Evolutionary conservation across 352 stramenopile species (phyloP), one percentile per base, ranked within the genome.

Genomic region (Phytophthora niederhauseri): DNA sequence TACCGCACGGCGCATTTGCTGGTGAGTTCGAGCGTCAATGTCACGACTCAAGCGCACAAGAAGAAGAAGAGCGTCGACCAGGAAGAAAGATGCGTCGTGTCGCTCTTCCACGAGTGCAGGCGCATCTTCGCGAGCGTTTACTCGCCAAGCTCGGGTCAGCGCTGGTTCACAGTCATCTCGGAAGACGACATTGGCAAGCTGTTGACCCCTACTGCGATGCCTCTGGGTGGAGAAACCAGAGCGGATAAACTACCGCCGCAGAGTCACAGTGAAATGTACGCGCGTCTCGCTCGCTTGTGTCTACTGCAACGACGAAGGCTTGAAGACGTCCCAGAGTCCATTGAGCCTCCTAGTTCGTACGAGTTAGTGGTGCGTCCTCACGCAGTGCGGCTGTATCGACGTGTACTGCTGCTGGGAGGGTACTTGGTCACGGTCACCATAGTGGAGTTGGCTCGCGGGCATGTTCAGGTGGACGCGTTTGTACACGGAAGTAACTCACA

Each of bases 121-220:
- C 78, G 81, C 34, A 68, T 93, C 24, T 95, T 80, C 51, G 84
- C 91, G 34, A 89, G 64, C 22, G 84, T 73, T 4, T 95, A 95
- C 68, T 82, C 90, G 6, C 86, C 88, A 0, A 61, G 58, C 1
- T 79, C 74, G 5, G 80, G 78, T 45, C 80, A 73, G 24, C 60
- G 76, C 6, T 93, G 86, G 85, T 74, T 87, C 30, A 76, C 75
- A 3, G 66, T 75, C 5, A 76, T 95, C 17, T 66, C 68, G 0
- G 84, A 95, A 49, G 54, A 80, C 6, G 66, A 91, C 5, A 77
- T 94, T 22, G 78, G 94, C 57, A 57, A 56, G 3, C 54, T 95
- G 6, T 70, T 95, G 4, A 77, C 83, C 3, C 88, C 88, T 0
- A 92, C 90, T 45, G 89, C 83, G 0, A 62, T 92, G 20, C 68